Conservation (phyloP, 306 rosid species). For the Prosopis cineraria region DNA sequence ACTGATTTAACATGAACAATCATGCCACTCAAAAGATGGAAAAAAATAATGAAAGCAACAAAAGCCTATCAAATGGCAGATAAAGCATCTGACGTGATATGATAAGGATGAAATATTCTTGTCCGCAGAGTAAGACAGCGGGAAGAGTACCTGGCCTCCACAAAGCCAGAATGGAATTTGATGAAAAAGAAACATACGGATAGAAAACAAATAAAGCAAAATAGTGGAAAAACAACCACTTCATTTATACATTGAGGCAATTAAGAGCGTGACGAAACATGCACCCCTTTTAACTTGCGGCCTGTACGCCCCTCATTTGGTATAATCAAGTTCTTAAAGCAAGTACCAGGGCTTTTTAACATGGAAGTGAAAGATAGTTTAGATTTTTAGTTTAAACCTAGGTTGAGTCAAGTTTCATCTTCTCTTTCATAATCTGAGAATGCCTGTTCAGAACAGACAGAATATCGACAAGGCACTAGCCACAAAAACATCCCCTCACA, state of each 20-base stretch:
- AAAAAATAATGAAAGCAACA: not conserved
- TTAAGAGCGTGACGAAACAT: not conserved
- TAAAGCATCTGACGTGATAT: not conserved
- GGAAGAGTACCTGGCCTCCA: not conserved
- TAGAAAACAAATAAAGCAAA: not conserved
- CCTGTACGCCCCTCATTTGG: not conserved
- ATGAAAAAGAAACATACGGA: not conserved
- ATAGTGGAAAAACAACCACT: not conserved
- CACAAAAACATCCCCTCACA: not conserved
- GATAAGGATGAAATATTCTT: not conserved
- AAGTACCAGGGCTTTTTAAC: not conserved
- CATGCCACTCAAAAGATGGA: not conserved
- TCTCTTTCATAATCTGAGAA: not conserved
- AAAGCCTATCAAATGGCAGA: not conserved
- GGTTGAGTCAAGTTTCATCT: not conserved
- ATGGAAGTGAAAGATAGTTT: not conserved
- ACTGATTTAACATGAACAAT: not conserved
- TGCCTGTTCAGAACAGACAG: not conserved
- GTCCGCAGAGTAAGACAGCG: not conserved
- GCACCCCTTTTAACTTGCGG: not conserved
- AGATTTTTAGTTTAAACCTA: not conserved
- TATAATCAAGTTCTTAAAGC: not conserved
- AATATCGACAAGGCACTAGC: not conserved
- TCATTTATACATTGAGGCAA: not conserved
- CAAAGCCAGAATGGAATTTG: not conserved